These are phyloP conservation scores for Melanogaster broomeanus DNA, from an alignment of 768 basidiomycete species.

Conservation along the genomic window DNA sequence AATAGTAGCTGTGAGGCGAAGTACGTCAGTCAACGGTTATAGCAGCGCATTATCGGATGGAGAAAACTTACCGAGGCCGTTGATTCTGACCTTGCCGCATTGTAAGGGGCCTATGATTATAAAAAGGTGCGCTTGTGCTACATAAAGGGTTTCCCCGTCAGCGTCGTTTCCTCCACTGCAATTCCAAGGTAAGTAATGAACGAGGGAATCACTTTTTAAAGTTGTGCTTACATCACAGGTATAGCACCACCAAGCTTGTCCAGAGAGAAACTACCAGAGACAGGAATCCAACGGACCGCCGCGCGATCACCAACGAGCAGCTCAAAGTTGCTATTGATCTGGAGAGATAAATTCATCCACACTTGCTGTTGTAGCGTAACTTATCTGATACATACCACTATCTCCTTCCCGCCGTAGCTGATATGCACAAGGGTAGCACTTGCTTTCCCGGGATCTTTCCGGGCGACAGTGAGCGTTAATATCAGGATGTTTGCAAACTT, in stretches of 20 bases:
- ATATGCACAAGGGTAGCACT: conserved; percentile 2
- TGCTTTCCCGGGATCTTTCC: not conserved
- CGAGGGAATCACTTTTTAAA: too few species aligned
- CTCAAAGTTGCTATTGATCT: conserved; percentile 31
- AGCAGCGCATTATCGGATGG: not conserved
- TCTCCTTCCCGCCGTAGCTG: conserved; percentile 17
- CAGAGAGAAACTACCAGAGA: not conserved
- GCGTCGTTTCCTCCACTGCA: not conserved
- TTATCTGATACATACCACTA: not conserved
- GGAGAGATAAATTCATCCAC: not conserved
- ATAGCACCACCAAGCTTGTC: not conserved
- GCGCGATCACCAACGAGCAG: conserved; percentile 42
- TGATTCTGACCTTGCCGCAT: conserved; percentile 1
- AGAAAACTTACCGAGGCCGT: not conserved
- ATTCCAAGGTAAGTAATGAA: not conserved
- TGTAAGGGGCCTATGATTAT: not conserved
- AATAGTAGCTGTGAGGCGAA: not conserved
- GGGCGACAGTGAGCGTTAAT: not conserved
- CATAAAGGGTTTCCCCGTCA: not conserved
- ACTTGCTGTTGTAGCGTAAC: not conserved
- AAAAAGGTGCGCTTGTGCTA: not conserved
- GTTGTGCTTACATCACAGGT: not conserved
- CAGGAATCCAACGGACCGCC: conserved; percentile 36
- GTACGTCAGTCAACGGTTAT: not conserved
- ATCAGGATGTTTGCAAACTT: not conserved